These are phyloP conservation scores for Litsea cubeba DNA, from an alignment of 164 flowering plant species.

Conservation along the genomic window DNA sequence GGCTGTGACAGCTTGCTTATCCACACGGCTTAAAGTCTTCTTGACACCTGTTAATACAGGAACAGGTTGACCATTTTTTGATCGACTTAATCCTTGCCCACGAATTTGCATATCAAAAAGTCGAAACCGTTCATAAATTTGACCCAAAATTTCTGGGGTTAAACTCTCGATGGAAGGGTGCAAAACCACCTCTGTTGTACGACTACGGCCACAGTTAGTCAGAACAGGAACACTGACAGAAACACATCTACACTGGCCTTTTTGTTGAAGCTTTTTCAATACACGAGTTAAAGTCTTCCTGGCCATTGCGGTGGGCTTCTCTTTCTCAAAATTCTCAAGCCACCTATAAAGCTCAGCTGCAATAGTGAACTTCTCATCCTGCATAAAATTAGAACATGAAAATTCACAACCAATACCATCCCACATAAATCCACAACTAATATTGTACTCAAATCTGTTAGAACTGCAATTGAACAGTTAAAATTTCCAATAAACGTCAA, in stretches of 20 bases:
- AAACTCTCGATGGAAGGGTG: conserved; percentile 61
- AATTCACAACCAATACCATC: no score
- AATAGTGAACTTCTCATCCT: conserved; percentile 72
- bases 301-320: conserved; percentile 54
- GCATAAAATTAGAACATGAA: conserved; percentile 9
- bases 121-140: conserved; percentile 78
- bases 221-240: conserved; percentile 56
- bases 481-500: no score
- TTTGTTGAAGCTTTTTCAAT: conserved; percentile 63
- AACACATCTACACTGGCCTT: conserved; percentile 70
- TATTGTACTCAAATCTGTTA: no score
- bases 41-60: conserved; percentile 58
- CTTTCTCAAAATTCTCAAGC: conserved; percentile 73
- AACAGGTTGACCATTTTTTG: conserved; percentile 38
- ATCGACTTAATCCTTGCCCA: conserved; percentile 35
- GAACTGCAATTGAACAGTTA: no score
- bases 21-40: conserved; percentile 37
- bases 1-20: conserved; percentile 35
- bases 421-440: no score
- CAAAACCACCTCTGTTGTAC: conserved; percentile 54
- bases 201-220: conserved; percentile 60
- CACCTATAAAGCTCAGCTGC: conserved; percentile 68
- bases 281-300: conserved; percentile 66
- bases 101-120: conserved; percentile 62
- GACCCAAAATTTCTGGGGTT: conserved; percentile 49